phyloP scores from a whole-genome alignment of 371 early-diverging fungal genomes.

The Circinella umbellata region DNA sequence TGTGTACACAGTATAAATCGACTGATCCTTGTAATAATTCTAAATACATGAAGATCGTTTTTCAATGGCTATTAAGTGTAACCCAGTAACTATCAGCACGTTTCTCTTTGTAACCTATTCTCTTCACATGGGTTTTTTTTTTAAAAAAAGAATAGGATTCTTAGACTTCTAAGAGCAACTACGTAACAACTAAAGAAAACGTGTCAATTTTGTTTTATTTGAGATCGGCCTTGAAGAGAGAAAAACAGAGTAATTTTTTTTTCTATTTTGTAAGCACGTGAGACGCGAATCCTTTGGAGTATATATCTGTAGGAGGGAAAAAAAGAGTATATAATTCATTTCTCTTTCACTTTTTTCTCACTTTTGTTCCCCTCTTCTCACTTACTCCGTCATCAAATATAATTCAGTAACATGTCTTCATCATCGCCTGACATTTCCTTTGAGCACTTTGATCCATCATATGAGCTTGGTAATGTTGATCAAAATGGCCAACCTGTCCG shows the following conservation, averaged over 20 bases:
- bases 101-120: conserved; percentile 4
- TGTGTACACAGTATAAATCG: no score
- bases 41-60: no score
- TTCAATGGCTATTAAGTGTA: background rate
- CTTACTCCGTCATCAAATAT: background rate
- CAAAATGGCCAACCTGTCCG: conserved; percentile 44
- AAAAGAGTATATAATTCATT: background rate
- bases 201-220: background rate
- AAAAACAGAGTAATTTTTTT: background rate
- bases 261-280: background rate
- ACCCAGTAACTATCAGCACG: background rate
- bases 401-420: background rate
- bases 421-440: conserved; percentile 26
- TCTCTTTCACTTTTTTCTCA: background rate
- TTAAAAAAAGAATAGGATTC: background rate
- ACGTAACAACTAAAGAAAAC: background rate
- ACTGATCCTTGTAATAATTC: no score
- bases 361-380: background rate
- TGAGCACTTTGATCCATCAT: conserved; percentile 51
- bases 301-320: background rate
- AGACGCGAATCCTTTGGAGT: background rate
- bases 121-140: conserved; percentile 1
- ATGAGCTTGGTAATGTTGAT: conserved; percentile 42
- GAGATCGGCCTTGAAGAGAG: background rate
- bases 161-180: background rate